Evolutionary conservation across 768 basidiomycete species (phyloP), one percentile per base, ranked within the genome.

Genomic region (Daedalea quercina): DNA sequence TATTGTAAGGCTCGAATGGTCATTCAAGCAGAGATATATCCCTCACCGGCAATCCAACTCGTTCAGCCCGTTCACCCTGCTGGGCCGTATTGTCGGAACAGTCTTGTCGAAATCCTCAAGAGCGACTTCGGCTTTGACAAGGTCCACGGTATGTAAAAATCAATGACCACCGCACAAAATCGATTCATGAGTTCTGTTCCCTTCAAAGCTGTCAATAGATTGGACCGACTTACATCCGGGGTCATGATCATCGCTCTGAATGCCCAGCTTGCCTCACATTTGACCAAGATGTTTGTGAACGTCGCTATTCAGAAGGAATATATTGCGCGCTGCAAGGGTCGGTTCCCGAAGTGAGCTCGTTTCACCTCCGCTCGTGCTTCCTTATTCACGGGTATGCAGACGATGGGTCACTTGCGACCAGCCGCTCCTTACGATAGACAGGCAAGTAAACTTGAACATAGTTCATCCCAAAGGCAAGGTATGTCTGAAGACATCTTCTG

Each of bases 401-500:
- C 85, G 79, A 50, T 87, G 93, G 63, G 70, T 91, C n/a, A 67
- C 77, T 0, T 93, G 93, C 55, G 90, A 94, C 55, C 76, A 92
- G 63, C 90, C 93, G 1, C 70, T 99, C 7, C 68, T 99, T 53
- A 94, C 93, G 0, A 84, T 97, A 1, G 96, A 99, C 69, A 78
- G 94, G 48, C 94, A 97, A 65, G 94, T 97, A 85, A 96, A 96
- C 3, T 69, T 99, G 44, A 97, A 97, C 55, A 87, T 98, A 47
- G 90, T 97, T 15, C 92, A 96, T 63, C 92, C 94, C 0, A 84
- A 94, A 52, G 96, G 96, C 41, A 94, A 97, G 77, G 93, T 91
- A 61, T 34, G 69, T 2, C 24, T 9, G 9, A 25, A 41, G 13
- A 22, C 15, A 11, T 25, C 28, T 19, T 6, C 0, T n/a, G n/a